Conservation (phyloP, 192 early-diverging fungal species). For the Coemansia sp. region DNA sequence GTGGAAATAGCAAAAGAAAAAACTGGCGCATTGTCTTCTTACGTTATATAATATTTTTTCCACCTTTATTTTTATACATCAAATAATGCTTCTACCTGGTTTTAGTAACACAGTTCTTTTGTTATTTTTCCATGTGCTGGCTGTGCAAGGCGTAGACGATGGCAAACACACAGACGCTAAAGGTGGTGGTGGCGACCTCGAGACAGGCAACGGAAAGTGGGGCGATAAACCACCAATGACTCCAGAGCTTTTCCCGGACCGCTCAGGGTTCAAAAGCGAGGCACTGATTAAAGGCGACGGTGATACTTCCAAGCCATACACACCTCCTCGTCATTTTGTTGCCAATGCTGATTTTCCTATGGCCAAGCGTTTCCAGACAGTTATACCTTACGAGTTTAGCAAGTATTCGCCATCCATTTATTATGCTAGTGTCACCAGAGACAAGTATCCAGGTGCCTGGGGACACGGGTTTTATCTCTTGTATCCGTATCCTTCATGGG, state of each 20-base stretch:
- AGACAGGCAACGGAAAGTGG: slow-evolving; percentile 21
- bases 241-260: slow-evolving; percentile 28
- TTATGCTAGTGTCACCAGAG: slow-evolving; percentile 30
- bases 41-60: background rate
- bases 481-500: slow-evolving; percentile 49
- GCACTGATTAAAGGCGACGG: slow-evolving; percentile 21
- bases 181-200: slow-evolving; percentile 33
- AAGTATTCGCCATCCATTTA: slow-evolving; percentile 27
- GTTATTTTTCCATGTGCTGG: background rate
- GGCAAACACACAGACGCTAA: slow-evolving; percentile 9
- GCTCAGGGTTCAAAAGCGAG: slow-evolving; percentile 24
- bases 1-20: too few species aligned
- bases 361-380: slow-evolving; percentile 27
- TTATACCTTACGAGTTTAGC: slow-evolving; percentile 17
- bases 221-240: slow-evolving; percentile 42
- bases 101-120: background rate
- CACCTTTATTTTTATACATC: background rate
- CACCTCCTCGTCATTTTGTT: slow-evolving; percentile 22
- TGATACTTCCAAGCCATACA: slow-evolving; percentile 22
- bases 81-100: background rate
- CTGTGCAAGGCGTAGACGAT: background rate
- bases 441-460: slow-evolving; percentile 40
- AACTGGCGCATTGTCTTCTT: too few species aligned
- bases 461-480: slow-evolving; percentile 47
- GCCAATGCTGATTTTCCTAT: slow-evolving; percentile 26